Evolutionary conservation across 2,329 filamentous ascomycete species (phyloP).

Genomic region (Clonostachys chloroleuca): DNA sequence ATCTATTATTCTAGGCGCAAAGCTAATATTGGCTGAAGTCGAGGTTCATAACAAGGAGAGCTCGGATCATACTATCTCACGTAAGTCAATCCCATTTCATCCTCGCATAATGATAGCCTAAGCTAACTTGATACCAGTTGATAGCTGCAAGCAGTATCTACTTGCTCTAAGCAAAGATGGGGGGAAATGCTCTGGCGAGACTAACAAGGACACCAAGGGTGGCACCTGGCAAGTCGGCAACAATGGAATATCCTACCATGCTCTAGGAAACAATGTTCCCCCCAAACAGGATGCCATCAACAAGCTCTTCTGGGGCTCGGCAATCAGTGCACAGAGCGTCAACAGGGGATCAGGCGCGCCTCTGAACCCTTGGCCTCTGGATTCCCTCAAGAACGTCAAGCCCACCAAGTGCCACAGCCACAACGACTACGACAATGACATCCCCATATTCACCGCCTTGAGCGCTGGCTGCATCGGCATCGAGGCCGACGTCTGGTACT

Average conservation of each 20-base stretch:
- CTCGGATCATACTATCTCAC: too few species aligned
- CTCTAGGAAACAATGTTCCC: too few species aligned
- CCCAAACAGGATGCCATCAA: constrained; percentile 6
- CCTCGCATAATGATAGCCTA: too few species aligned
- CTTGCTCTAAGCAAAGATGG: constrained; percentile 7
- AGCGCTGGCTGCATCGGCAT: constrained; percentile 56
- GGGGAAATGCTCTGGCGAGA: constrained; percentile 8
- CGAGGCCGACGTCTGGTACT: constrained; percentile 67
- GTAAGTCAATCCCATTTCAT: too few species aligned
- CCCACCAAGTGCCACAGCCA: constrained; percentile 52
- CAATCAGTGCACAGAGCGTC: constrained; percentile 7
- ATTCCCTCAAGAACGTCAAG: constrained; percentile 6
- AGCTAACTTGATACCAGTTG: too few species aligned
- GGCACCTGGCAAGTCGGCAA: constrained; percentile 11
- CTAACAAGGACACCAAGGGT: constrained; percentile 10
- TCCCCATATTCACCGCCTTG: constrained; percentile 60
- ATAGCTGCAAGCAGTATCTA: not conserved
- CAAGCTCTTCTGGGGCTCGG: constrained; percentile 5
- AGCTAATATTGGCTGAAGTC: too few species aligned
- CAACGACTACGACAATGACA: constrained; percentile 65
- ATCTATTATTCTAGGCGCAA: too few species aligned
- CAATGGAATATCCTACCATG: constrained; percentile 5
- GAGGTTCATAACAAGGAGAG: too few species aligned
- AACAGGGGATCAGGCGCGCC: constrained; percentile 8
- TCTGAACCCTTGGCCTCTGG: constrained; percentile 8